Evolutionary conservation across 306 rosid species (phyloP).

Genomic region (Vigna mungo): DNA sequence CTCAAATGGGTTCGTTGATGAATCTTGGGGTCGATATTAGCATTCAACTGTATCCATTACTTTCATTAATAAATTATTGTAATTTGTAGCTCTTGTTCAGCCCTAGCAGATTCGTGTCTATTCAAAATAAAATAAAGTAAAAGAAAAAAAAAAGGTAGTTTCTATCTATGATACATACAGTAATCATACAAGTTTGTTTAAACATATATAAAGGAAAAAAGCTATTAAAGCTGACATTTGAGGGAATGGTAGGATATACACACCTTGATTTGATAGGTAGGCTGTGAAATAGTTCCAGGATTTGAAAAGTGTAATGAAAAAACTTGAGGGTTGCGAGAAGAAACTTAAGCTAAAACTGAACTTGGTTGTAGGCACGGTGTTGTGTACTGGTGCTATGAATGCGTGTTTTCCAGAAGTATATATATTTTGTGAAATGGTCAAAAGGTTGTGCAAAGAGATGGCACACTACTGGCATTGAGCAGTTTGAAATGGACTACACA

Average conservation of each 20-base stretch:
- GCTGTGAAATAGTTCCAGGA: not conserved
- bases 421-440: constrained; percentile 15
- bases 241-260: constrained; percentile 23
- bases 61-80: not conserved
- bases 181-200: not conserved
- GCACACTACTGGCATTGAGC: constrained; percentile 20
- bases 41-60: constrained; percentile 1
- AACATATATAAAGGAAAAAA: not conserved
- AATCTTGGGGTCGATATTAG: constrained; percentile 12
- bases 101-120: not conserved
- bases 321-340: not conserved
- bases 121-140: not conserved
- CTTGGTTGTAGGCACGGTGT: not conserved
- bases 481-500: constrained; percentile 35
- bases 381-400: not conserved
- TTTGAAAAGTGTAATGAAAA: not conserved
- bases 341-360: not conserved
- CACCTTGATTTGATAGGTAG: constrained; percentile 38
- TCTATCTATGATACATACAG: not conserved
- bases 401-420: constrained; percentile 3
- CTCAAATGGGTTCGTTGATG: constrained; percentile 6
- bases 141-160: not conserved
- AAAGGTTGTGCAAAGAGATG: constrained; percentile 6
- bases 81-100: not conserved
- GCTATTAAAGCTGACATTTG: not conserved